These are phyloP conservation scores for Leucocoprinus leucothites DNA, from an alignment of 768 basidiomycete genomes.

Conservation along the genomic window DNA sequence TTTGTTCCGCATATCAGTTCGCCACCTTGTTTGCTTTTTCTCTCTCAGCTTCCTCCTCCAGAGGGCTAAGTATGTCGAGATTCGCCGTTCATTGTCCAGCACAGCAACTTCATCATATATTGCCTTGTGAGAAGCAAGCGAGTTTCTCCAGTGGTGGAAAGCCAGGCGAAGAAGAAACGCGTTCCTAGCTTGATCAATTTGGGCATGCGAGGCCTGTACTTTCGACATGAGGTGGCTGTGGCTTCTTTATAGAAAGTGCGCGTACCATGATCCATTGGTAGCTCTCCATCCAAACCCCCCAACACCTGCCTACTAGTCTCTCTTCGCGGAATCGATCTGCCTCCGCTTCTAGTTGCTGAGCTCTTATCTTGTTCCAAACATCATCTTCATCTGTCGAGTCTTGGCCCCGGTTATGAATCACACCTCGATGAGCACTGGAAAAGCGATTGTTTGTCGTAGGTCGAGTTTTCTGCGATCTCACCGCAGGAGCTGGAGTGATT, in stretches of 20 bases:
- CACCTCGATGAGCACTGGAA: slow-evolving; percentile 24
- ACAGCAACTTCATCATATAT: slow-evolving; percentile 39
- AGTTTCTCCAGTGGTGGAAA: slow-evolving; percentile 61
- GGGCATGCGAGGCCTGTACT: slow-evolving; percentile 65
- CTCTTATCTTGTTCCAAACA: slow-evolving; percentile 74
- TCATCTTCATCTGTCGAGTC: slow-evolving; percentile 66
- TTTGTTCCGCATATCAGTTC: slow-evolving; percentile 65
- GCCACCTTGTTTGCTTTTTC: slow-evolving; percentile 58
- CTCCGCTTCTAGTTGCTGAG: slow-evolving; percentile 65
- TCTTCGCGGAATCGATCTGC: slow-evolving; percentile 69
- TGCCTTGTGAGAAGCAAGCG: slow-evolving; percentile 32
- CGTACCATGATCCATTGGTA: slow-evolving; percentile 73
- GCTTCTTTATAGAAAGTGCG: slow-evolving; percentile 3
- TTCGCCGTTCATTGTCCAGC: slow-evolving; percentile 40
- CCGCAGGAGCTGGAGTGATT: neutral
- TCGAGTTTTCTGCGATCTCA: neutral
- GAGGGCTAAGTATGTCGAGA: slow-evolving; percentile 36
- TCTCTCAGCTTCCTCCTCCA: slow-evolving; percentile 60
- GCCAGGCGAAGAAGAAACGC: slow-evolving; percentile 56
- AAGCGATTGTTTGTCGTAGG: slow-evolving; percentile 10
- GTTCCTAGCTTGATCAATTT: slow-evolving; percentile 69
- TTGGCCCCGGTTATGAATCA: slow-evolving; percentile 31
- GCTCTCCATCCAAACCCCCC: slow-evolving; percentile 73
- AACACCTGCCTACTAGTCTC: slow-evolving; percentile 64
- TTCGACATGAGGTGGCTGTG: slow-evolving; percentile 5